Base-by-base conservation (phyloP, 2,329 filamentous ascomycete genomes). In the Apiospora hydei region DNA sequence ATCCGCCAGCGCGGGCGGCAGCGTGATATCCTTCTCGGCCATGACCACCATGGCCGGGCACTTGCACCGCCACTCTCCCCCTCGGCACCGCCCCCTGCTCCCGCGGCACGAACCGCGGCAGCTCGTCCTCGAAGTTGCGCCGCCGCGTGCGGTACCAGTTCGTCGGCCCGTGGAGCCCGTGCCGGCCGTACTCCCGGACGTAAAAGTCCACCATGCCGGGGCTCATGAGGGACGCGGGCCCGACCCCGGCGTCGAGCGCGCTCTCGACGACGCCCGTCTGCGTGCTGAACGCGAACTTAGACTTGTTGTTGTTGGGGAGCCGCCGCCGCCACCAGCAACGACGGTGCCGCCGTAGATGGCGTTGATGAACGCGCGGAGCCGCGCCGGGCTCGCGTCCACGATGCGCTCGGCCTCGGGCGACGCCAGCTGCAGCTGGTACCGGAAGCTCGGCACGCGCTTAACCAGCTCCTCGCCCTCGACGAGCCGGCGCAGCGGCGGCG, bases 141-240 rank as follows among this genome's bases (percentile, higher is more conserved):
- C 89, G 84, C 26, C 89, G 86, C 3, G 89, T 93, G 61, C 95
- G 91, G 84, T 99, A 99, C 94, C 94, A 98, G 83, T 95, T 96
- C 73, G 94, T 85, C 21, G 94, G 94, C 0, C 94, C 94, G 75
- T 91, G 89, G 75, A 98, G 82, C 66, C 94, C 94, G 78, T 91
- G 88, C 57, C 88, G 87, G n/a, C 85, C 82, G 82, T 92, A 97
- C 83, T 95, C 87, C 43, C 88, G 83, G 24, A 90, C 90, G 81
- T 98, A 98, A 83, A 90, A 93, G 71, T 95, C 91, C 64, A 96
- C 82, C 82, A 95, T 93, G 79, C 93, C 90, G 47, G 88, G 85
- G 73, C 84, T 88, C 74, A 97, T 76, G 53, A 97, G 80, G 71
- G 85, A 86, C 66, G 89, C 88, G 49, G 83, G 86, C 10, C 85